Percentiles rank a stretch among this genome's conserved stretches.
Evolutionary conservation across 1,284 basidiomycete species (phyloP).

Genomic region (Naganishia albida): DNA sequence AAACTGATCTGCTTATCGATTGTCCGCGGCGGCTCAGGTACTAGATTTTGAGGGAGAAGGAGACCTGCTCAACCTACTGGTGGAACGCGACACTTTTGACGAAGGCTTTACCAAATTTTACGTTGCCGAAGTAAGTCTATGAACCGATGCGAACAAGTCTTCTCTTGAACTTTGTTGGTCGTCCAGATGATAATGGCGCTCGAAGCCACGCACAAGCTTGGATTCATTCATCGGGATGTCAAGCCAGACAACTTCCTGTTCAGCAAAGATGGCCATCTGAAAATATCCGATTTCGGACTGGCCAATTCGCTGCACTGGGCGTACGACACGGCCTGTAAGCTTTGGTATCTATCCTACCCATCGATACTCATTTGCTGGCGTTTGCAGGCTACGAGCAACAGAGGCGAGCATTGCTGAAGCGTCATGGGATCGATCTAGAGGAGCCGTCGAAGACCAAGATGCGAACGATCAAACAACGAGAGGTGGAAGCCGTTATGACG

Average conservation of each 20-base stretch:
- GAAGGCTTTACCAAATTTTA: constrained; percentile 95
- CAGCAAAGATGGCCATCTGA: constrained; percentile 87
- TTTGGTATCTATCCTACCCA: constrained; percentile 7
- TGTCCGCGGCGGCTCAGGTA: constrained; percentile 57
- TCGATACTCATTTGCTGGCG: neutral
- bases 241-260: constrained; percentile 97
- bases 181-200: constrained; percentile 90
- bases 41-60: constrained; percentile 95
- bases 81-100: constrained; percentile 88
- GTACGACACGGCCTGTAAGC: constrained; percentile 81
- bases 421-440: constrained; percentile 92
- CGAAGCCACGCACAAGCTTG: constrained; percentile 87
- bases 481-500: constrained; percentile 77
- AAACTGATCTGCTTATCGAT: neutral
- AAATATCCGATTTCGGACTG: constrained; percentile 91
- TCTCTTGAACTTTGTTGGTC: neutral
- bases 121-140: constrained; percentile 72
- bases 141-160: neutral
- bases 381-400: constrained; percentile 87
- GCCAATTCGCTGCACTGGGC: constrained; percentile 67
- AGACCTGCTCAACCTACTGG: constrained; percentile 90
- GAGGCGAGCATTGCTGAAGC: constrained; percentile 79
- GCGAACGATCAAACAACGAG: constrained; percentile 71
- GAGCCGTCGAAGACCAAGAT: constrained; percentile 69
- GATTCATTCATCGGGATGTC: constrained; percentile 97